Conservation (phyloP, 331 rosid species). For the Saraca asoca region DNA sequence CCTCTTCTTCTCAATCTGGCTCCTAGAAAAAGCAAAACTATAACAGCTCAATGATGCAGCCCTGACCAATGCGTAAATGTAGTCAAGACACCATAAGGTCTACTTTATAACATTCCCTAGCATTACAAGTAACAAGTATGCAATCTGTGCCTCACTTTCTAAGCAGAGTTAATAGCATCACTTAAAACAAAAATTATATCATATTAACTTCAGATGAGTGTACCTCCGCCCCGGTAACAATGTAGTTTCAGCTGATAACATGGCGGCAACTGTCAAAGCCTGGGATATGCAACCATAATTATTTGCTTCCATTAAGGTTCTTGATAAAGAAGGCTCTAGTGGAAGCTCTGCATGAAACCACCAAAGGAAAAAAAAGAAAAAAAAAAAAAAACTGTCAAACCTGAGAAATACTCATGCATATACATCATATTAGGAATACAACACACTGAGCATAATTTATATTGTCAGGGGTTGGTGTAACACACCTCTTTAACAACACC, state of each 20-base stretch:
- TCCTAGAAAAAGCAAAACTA: conserved; percentile 40
- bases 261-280: conserved; percentile 93
- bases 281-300: conserved; percentile 76
- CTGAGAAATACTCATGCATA: conserved; percentile 30
- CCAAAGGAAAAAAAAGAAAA: not conserved
- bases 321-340: conserved; percentile 90
- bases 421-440: conserved; percentile 10
- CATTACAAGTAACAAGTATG: conserved; percentile 9
- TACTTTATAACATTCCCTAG: not conserved
- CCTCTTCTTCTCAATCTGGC: conserved; percentile 86
- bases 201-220: conserved; percentile 25
- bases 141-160: not conserved
- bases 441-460: conserved; percentile 12
- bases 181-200: not conserved
- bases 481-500: conserved; percentile 16
- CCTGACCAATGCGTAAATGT: conserved; percentile 8
- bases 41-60: conserved; percentile 24
- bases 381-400: conserved; percentile 28
- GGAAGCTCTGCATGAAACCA: conserved; percentile 71
- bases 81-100: conserved; percentile 21
- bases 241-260: conserved; percentile 85
- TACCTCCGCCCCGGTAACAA: conserved; percentile 82
- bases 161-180: conserved; percentile 5
- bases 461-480: conserved; percentile 21
- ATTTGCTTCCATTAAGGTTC: conserved; percentile 89